Evolutionary conservation across 768 basidiomycete species (phyloP), one percentile per base, ranked within the genome.

Genomic region (Cystofilobasidium capitatum): DNA sequence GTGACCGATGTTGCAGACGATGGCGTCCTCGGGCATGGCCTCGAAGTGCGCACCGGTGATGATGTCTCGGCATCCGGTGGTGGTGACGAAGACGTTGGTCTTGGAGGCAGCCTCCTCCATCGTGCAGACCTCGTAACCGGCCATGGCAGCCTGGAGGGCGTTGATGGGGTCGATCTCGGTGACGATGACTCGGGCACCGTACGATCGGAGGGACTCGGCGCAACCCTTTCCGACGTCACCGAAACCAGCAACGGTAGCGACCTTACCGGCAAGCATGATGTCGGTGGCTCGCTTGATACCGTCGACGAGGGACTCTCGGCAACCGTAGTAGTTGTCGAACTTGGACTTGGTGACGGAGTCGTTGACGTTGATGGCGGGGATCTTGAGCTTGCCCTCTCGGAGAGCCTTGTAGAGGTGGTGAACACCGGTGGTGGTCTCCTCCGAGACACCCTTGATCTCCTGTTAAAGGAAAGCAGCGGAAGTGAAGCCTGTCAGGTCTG

Each of bases 151-250:
- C 79, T 99, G 96, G 69, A 99, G 88, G 59, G 94, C 96, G 78
- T 99, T 99, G 86, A 99, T 99, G 71, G 96, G 96, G 80, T 99
- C 96, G 77, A 99, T 96, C 79, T 99, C 96, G 71, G 96, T 97
- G 76, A 99, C 78, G 73, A 99, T 74, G 49, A 98, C 94, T 75
- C 96, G 93, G 71, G 92, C 86, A 77, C 96, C 96, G 78, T 98
- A 99, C n/a, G 91, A 89, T 61, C 86, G 85, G 74, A 99, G 86
- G 26, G 96, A 91, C 79, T 98, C 92, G 64, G 94, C 94, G 78
- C 96, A 99, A 66, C 96, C 96, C 80, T 99, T 99, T 73, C 96
- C 96, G 72, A 99, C 96, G 76, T 99, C 96, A 80, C 96, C 96
- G 79, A 87, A 99, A 66, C 96, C 96, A 72, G 96, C 96, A 72